Evolutionary conservation across 768 basidiomycete species (phyloP), one percentile per base, ranked within the genome.

Genomic region (Agaricus sinodeliciosus): DNA sequence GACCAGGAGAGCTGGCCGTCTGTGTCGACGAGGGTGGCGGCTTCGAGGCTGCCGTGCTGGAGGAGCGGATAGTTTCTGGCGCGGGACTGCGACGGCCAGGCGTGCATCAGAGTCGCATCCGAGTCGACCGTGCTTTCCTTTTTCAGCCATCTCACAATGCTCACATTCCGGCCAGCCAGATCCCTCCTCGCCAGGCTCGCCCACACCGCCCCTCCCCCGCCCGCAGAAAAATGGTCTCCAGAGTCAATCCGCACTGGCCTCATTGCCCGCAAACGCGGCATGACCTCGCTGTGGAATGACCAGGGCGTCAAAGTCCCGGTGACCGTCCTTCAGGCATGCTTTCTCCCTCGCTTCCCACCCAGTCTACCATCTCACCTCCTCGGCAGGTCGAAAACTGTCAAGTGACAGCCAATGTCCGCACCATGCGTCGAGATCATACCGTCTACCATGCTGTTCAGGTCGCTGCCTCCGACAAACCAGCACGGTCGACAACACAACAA

Each of bases 401-500:
- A 77, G 90, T 92, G 34, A 93, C 88, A 0, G 87, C 82, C 52
- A 90, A 90, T 62, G 71, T 92, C 54, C 72, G 72, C 58, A 81
- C 82, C 27, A 69, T 82, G 22, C 78, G 84, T 54, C 73, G 77
- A 46, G 74, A 90, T 66, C 77, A 77, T 61, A 79, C 84, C 27
- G 81, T 82, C 60, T 91, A 93, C 62, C 90, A 94, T 68, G 90
- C 89, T n/a, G 87, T 98, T 25, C 93, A 97, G 66, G 81, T 99
- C 13, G 95, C 92, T 47, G 87, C 92, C 2, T 82, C 86, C 0
- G 84, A 95, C 64, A 76, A 78, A 47, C 76, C 81, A 19, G 69
- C 60, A n/a, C 89, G 87, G 67, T 86, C 80, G 9, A 83, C 85
- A 5, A 85, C 86, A 9, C 73, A 74, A 40, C 84, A 85, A 63